phyloP scores from a whole-genome alignment of 2,329 filamentous ascomycete genomes.

The Venturia nashicola region DNA sequence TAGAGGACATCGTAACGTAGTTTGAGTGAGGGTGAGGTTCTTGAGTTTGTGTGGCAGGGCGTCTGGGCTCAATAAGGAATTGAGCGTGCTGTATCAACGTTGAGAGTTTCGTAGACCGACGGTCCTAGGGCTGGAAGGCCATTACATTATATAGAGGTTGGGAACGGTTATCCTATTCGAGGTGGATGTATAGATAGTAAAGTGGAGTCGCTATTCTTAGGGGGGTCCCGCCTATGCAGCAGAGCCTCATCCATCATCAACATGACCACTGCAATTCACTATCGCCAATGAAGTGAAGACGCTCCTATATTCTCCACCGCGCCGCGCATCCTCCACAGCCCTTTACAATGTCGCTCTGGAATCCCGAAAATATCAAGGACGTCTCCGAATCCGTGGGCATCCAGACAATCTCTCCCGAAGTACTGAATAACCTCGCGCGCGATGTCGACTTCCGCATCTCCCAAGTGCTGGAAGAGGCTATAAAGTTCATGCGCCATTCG shows the following conservation, averaged over 20 bases:
- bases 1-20: not conserved
- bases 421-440: slow-evolving; percentile 74
- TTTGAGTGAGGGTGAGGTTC: no score
- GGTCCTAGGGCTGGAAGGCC: not conserved
- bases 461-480: slow-evolving; percentile 83
- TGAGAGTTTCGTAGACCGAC: not conserved
- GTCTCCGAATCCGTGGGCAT: slow-evolving; percentile 95
- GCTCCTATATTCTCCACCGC: not conserved
- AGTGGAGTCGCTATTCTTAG: not conserved
- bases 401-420: slow-evolving; percentile 66
- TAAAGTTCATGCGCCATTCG: slow-evolving; percentile 91
- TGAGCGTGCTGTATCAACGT: not conserved
- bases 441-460: slow-evolving; percentile 93
- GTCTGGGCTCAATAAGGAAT: no score
- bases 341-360: slow-evolving; percentile 57
- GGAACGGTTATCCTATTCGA: not conserved
- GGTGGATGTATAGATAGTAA: not conserved
- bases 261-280: not conserved
- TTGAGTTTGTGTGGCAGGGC: no score
- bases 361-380: slow-evolving; percentile 87
- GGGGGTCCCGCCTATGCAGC: not conserved
- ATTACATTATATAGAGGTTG: not conserved
- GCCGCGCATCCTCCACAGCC: not conserved
- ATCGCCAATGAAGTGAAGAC: not conserved
- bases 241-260: not conserved